phyloP scores from a whole-genome alignment of 345 rosid genomes.

The Euclidium syriacum region DNA sequence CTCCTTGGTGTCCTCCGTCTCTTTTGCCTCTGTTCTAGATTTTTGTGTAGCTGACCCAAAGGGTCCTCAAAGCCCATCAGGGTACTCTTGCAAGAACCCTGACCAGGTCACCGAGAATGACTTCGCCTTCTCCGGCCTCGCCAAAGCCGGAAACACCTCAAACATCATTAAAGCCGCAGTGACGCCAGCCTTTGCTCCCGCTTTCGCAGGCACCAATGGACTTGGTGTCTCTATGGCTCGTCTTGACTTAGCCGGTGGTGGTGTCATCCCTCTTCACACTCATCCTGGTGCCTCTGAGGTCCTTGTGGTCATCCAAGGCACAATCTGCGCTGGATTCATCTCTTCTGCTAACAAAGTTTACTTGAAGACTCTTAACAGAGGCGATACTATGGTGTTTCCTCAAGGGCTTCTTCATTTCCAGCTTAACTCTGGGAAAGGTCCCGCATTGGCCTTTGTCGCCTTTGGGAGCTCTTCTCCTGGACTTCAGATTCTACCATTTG shows the following conservation, averaged over 20 bases:
- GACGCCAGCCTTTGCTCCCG: constrained; percentile 56
- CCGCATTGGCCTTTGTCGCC: constrained; percentile 50
- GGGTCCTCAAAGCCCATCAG: constrained; percentile 56
- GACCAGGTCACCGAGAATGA: constrained; percentile 50
- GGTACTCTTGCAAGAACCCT: constrained; percentile 60
- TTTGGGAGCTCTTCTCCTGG: constrained; percentile 74
- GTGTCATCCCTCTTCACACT: constrained; percentile 78
- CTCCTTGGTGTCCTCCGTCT: constrained; percentile 41
- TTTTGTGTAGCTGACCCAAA: constrained; percentile 66
- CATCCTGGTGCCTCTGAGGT: constrained; percentile 74
- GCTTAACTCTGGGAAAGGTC: constrained; percentile 41
- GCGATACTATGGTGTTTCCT: constrained; percentile 76
- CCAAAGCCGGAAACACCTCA: constrained; percentile 48
- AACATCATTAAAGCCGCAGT: constrained; percentile 74
- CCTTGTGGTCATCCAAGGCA: constrained; percentile 48
- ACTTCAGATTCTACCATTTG: constrained; percentile 62
- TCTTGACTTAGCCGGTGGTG: constrained; percentile 60
- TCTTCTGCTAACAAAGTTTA: constrained; percentile 62
- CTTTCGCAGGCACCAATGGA: constrained; percentile 63
- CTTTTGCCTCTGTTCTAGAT: constrained; percentile 58
- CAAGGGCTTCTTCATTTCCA: constrained; percentile 77
- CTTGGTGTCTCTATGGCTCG: constrained; percentile 77
- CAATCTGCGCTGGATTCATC: constrained; percentile 73
- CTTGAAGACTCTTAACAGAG: constrained; percentile 43
- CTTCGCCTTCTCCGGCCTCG: constrained; percentile 62